Evolutionary conservation across 148 eudicot genomes (phyloP).

Genomic region (Gaultheria prostrata): DNA sequence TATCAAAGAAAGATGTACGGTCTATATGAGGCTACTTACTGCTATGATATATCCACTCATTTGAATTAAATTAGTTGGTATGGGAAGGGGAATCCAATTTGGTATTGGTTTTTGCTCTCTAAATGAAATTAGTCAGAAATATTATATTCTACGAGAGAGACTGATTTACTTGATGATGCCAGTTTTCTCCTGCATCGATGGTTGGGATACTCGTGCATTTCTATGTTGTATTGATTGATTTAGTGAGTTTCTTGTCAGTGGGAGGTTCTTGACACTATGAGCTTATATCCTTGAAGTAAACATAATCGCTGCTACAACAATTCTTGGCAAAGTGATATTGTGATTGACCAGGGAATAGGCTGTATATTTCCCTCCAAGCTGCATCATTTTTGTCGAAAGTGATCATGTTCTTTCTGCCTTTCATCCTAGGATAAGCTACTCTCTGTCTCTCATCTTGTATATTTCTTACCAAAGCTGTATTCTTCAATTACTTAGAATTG

Average conservation of each 20-base stretch:
- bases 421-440: background rate
- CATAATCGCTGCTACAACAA: background rate
- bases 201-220: no score
- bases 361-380: background rate
- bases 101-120: no score
- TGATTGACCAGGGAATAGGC: background rate
- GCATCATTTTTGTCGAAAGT: background rate
- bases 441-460: background rate
- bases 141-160: no score
- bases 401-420: background rate
- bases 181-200: no score
- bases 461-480: background rate
- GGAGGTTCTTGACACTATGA: background rate
- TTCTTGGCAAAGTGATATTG: background rate
- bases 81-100: no score
- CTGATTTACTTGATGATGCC: no score
- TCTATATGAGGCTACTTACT: no score
- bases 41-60: no score
- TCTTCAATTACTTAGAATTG: background rate
- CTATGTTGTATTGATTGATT: no score
- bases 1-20: no score
- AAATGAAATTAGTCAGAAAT: no score
- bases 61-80: no score
- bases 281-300: background rate
- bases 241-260: background rate